phyloP scores from a whole-genome alignment of 768 basidiomycete species.

The Boletus sp. region DNA sequence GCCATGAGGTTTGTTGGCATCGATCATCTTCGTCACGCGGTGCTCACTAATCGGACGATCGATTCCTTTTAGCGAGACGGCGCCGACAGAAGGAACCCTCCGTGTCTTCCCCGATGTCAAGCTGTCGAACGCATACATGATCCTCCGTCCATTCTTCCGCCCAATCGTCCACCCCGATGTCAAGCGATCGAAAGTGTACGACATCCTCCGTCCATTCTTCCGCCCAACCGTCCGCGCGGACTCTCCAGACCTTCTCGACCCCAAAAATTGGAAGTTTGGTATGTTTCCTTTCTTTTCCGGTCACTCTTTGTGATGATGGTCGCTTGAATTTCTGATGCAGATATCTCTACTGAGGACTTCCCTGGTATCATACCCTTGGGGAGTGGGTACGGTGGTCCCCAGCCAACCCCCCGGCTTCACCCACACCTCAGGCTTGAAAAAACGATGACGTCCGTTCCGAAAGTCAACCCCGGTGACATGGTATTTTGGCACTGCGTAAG shows the following conservation, averaged over 20 bases:
- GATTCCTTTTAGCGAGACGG: constrained; percentile 48
- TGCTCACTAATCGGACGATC: neutral
- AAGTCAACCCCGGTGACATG: constrained; percentile 71
- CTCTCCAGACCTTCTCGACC: constrained; percentile 42
- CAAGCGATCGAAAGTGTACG: constrained; percentile 65
- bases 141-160: constrained; percentile 75
- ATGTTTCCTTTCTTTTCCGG: constrained; percentile 8
- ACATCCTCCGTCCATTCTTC: constrained; percentile 77
- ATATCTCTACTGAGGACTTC: constrained; percentile 47
- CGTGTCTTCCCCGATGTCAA: constrained; percentile 64
- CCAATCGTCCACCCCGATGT: constrained; percentile 54
- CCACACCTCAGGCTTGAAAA: constrained; percentile 62
- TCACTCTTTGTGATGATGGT: constrained; percentile 23
- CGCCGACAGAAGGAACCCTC: constrained; percentile 65
- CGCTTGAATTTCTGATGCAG: constrained; percentile 27
- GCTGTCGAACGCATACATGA: constrained; percentile 67
- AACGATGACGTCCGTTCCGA: constrained; percentile 69
- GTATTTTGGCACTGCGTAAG: constrained; percentile 73
- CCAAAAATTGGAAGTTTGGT: constrained; percentile 56
- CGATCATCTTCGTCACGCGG: neutral
- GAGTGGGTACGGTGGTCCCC: constrained; percentile 36
- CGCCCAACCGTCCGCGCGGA: constrained; percentile 38
- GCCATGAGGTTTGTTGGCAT: constrained; percentile 50
- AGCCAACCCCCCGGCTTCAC: constrained; percentile 52
- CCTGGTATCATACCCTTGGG: constrained; percentile 41